Base-by-base conservation (phyloP, 2,329 filamentous ascomycete species). In the Botrytis cinerea region DNA sequence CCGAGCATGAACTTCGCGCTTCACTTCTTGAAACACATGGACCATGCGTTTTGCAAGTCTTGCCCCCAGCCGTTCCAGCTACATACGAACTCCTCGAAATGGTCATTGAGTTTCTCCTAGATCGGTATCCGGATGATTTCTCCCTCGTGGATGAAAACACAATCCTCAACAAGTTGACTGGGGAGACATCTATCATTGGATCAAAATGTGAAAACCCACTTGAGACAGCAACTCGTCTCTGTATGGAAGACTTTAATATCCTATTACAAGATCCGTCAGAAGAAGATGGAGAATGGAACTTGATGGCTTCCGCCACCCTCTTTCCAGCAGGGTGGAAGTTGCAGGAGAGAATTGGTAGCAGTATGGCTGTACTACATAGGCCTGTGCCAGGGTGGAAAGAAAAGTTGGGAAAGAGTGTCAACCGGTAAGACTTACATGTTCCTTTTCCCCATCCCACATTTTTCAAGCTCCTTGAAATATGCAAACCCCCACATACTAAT, bases 251-350 rank as follows among this genome's bases (percentile, higher is more conserved):
- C 74, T 82, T 88, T 73, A 86, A 83, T 68, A 81, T 88, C 54
- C 75, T 87, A 54, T 80, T 84, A 74, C 83, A 83, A 75, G 77
- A 82, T 66, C 82, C 81, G 48, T 25, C 35, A 2, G 64, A 68
- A 43, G 83, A 83, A 32, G 84, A 84, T 10, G 83, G 81, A 14
- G 82, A 85, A 73, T 85, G 86, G 75, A 84, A 84, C 71, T 77
- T 88, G 43, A 82, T 83, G 71, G 86, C 86, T 38, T 86, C 85
- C 63, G 86, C 86, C 8, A 87, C 85, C 22, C 80, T 87, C 8
- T 87, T 87, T 75, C 86, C 86, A 1, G 84, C 86, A 0, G 86
- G 86, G 12, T 88, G 86, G 85, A 83, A 83, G 35, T 81, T 87
- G 20, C 79, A 83, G 57, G 81, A 84, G 62, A 82, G 85, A 40